A percentile compares a stretch with the other conserved stretches of the same genome.
Evolutionary conservation across 2,329 filamentous ascomycete genomes (phyloP).

Genomic region (Fusarium duplospermum): DNA sequence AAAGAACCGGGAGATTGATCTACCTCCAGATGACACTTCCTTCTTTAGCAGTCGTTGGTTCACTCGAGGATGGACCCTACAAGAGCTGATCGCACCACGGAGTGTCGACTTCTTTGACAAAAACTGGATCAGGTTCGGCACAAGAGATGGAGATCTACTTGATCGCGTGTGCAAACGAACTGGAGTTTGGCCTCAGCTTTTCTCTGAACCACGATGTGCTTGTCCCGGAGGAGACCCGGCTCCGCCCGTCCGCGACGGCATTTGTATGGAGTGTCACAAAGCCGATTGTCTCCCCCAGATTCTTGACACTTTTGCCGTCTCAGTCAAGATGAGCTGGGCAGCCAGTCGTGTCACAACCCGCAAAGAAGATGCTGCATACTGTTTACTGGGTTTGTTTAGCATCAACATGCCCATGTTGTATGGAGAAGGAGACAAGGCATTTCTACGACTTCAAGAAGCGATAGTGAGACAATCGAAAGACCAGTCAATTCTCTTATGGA

Average conservation of each 20-base stretch:
- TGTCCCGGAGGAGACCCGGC: not conserved
- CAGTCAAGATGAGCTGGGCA: slow-evolving; percentile 45
- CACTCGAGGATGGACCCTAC: slow-evolving; percentile 42
- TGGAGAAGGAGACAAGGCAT: slow-evolving; percentile 44
- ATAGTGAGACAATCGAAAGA: slow-evolving; percentile 40
- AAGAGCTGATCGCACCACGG: slow-evolving; percentile 47
- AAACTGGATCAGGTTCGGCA: slow-evolving; percentile 43
- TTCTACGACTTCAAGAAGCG: slow-evolving; percentile 39
- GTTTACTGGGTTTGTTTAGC: slow-evolving; percentile 46
- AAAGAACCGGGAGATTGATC: not conserved
- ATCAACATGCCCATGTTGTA: slow-evolving; percentile 47
- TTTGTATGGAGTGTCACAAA: slow-evolving; percentile 18
- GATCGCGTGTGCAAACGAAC: slow-evolving; percentile 29
- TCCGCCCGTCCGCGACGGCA: slow-evolving; percentile 27
- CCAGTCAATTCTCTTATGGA: slow-evolving; percentile 40
- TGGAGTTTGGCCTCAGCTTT: slow-evolving; percentile 32
- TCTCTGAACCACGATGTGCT: slow-evolving; percentile 30
- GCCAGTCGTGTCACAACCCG: slow-evolving; percentile 40
- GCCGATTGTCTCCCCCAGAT: slow-evolving; percentile 33
- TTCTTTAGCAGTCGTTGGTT: slow-evolving; percentile 41
- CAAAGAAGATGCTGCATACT: slow-evolving; percentile 47
- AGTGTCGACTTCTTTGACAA: slow-evolving; percentile 45
- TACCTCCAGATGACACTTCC: not conserved
- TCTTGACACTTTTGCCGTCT: slow-evolving; percentile 38
- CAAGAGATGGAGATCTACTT: slow-evolving; percentile 34